Percentiles rank a stretch among this genome's conserved stretches.
Evolutionary conservation across 208 protist species (phyloP).

Genomic region (Acanthamoeba triangularis): DNA sequence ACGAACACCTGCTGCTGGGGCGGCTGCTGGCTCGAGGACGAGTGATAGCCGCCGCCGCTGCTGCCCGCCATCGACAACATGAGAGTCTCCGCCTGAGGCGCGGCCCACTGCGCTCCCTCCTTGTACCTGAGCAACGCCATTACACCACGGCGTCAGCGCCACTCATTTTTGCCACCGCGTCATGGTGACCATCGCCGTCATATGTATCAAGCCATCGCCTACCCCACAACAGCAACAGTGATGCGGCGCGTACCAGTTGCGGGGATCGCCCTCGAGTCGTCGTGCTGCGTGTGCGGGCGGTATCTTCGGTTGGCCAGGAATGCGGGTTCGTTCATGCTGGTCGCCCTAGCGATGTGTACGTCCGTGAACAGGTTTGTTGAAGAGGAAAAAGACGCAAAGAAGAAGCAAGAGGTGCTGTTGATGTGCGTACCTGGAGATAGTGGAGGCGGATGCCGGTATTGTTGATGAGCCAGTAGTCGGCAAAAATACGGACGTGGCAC

Average conservation of each 20-base stretch:
- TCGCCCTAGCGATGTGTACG: not conserved
- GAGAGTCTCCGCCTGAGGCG: not conserved
- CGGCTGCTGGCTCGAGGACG: not conserved
- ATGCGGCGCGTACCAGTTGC: not conserved
- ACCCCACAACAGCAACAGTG: not conserved
- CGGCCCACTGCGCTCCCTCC: not conserved
- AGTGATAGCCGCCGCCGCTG: not conserved
- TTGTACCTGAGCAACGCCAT: not conserved
- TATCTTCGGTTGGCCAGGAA: not conserved
- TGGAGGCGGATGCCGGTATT: conserved; percentile 31
- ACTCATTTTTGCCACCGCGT: too few species aligned
- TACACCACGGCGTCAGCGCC: not conserved
- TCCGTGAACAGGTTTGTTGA: not conserved
- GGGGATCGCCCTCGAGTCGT: not conserved
- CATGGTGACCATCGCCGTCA: not conserved
- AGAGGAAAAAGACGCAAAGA: not conserved
- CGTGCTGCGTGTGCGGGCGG: not conserved
- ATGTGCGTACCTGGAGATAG: not conserved
- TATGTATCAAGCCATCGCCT: not conserved
- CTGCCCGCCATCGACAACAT: not conserved
- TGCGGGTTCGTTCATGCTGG: not conserved
- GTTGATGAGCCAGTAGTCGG: conserved; percentile 72
- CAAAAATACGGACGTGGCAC: not conserved
- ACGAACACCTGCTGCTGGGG: conserved; percentile 2
- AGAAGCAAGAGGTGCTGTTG: not conserved